Evolutionary conservation across 176 grass and related monocot genomes (phyloP).

Genomic region (Pontederia crassipes): DNA sequence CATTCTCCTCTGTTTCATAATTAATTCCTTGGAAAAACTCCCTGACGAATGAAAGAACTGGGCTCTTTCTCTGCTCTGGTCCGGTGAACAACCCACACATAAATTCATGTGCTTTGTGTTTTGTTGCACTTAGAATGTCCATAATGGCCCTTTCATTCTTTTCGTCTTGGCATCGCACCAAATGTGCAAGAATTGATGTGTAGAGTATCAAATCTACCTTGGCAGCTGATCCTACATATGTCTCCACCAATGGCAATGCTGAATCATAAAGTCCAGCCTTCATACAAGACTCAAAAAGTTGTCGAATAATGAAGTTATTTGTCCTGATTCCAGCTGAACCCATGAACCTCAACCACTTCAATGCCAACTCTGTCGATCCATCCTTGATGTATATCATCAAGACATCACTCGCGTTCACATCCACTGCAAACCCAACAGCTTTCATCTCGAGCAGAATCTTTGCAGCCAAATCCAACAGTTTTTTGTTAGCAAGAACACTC

Average conservation of each 20-base stretch:
- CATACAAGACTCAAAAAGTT: constrained; percentile 95
- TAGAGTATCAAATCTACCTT: constrained; percentile 94
- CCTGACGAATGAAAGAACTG: constrained; percentile 64
- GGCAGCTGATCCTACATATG: constrained; percentile 45
- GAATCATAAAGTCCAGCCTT: constrained; percentile 70
- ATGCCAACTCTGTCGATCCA: constrained; percentile 63
- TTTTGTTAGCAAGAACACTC: constrained; percentile 70
- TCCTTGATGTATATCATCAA: constrained; percentile 97
- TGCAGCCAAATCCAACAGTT: constrained; percentile 72
- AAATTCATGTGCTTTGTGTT: constrained; percentile 84
- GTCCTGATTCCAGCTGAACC: constrained; percentile 76
- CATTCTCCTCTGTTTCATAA: constrained; percentile 68
- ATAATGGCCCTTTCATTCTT: constrained; percentile 64
- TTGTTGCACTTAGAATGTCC: constrained; percentile 66
- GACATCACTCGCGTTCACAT: constrained; percentile 72
- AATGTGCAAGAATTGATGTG: constrained; percentile 69
- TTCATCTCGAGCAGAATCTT: constrained; percentile 95
- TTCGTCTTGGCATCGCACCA: constrained; percentile 76
- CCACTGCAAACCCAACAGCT: constrained; percentile 64
- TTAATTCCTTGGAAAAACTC: constrained; percentile 89
- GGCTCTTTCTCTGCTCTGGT: constrained; percentile 84
- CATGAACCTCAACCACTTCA: constrained; percentile 89
- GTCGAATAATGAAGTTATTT: constrained; percentile 94
- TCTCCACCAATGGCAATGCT: constrained; percentile 59
- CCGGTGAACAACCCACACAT: constrained; percentile 74